Evolutionary conservation across 106 monocot genomes (phyloP), one percentile per base, ranked within the genome.

Genomic region (Dendrobium catenatum): DNA sequence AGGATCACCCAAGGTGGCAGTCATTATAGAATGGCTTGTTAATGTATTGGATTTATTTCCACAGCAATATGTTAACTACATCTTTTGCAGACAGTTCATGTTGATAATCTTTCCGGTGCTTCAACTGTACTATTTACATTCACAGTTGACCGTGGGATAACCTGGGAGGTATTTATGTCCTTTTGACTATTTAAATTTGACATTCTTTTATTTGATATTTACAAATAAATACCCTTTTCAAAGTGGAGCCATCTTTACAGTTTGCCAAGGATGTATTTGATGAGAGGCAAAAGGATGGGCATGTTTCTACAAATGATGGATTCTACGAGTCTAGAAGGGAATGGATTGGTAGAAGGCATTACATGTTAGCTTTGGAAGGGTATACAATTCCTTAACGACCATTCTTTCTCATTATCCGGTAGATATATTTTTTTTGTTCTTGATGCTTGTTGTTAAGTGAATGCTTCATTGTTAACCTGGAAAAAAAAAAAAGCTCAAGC

Each of bases 311-410:
- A 9, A 82, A 41, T 83, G 90, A 99, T 90, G 99, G 99, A 59
- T 99, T 99, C 77, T 99, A 99, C 80, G 99, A 99, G 74, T 99
- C 99, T 47, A 89, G 72, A 86, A 89, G 99, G 83, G 99, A 99
- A 82, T 99, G 95, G 95, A 93, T 95, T 90, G 95, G 99, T 18
- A 91, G 83, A 83, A 88, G 99, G 40, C 99, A 99, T 67, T 95
- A 89, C 73, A 85, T 93, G 76, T 82, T 95, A 78, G 95, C 99
- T 56, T 80, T 89, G 54, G 95, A 99, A 89, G 86, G 93, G 99
- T 99, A 93, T 84, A 61, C 11, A 16, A 55, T 77, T 20, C 27
- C 47, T 31, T 29, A 40, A 73, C 9, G 31, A 70, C 18, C 18
- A 2, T 70, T 74, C 5, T 74, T 74, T 74, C 5, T 74, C 18